A percentile compares a stretch with the other conserved stretches of the same genome.
Conservation (phyloP, 768 basidiomycete genomes). For the Multifurca ochricompacta region DNA sequence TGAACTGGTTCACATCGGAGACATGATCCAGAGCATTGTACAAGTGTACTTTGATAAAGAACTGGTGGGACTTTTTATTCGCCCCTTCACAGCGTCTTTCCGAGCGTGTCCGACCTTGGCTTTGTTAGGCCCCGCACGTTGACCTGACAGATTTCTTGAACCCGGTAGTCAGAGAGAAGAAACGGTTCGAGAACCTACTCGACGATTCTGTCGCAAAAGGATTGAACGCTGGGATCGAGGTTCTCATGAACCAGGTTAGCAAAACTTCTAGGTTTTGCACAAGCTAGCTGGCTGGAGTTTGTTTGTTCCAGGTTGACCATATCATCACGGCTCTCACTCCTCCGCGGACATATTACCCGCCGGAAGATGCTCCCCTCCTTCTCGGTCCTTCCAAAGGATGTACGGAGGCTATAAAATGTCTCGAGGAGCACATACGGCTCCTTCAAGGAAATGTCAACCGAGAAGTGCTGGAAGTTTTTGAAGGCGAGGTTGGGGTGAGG, state of each 20-base stretch:
- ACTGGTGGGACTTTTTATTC: conserved; percentile 43
- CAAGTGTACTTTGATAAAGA: conserved; percentile 99
- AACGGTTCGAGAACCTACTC: conserved; percentile 84
- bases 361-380: conserved; percentile 70
- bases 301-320: conserved; percentile 68
- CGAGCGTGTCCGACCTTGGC: background rate
- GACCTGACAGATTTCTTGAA: conserved; percentile 93
- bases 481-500: conserved; percentile 93
- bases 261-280: background rate
- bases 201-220: conserved; percentile 94
- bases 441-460: conserved; percentile 90
- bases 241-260: conserved; percentile 85
- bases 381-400: conserved; percentile 84
- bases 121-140: conserved; percentile 66
- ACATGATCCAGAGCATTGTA: conserved; percentile 95
- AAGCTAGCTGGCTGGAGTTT: background rate
- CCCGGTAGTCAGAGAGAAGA: conserved; percentile 90
- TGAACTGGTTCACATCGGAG: conserved; percentile 93
- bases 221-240: conserved; percentile 91
- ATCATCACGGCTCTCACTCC: conserved; percentile 77
- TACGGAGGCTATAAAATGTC: conserved; percentile 78
- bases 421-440: conserved; percentile 86
- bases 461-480: conserved; percentile 96
- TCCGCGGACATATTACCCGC: conserved; percentile 85
- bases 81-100: background rate